Percentiles rank a stretch among this genome's conserved stretches.
Conservation (phyloP, 306 rosid genomes). For the Canavalia ensiformis region DNA sequence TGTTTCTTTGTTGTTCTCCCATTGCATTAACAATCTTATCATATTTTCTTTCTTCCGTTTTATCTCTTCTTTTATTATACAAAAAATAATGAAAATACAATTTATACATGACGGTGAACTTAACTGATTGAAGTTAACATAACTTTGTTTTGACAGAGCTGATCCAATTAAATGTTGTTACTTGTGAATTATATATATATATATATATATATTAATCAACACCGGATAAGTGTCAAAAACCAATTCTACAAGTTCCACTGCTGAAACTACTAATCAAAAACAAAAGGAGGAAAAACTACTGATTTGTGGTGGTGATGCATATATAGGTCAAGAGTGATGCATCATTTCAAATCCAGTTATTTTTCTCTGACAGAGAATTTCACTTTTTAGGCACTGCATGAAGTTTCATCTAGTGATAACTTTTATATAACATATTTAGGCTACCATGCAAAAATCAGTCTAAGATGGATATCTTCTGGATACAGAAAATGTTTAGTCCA, state of each 20-base stretch:
- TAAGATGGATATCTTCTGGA: neutral
- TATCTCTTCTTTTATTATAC: neutral
- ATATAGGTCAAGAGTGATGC: neutral
- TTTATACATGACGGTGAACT: neutral
- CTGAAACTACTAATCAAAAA: neutral
- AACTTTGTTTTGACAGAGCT: neutral
- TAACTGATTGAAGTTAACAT: neutral
- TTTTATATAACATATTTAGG: neutral
- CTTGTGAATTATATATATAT: neutral
- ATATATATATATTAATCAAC: neutral
- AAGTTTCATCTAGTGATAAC: neutral
- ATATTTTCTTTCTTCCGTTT: too few relatives aligned
- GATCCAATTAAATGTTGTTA: conserved; percentile 12
- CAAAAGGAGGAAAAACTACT: neutral
- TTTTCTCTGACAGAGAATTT: neutral
- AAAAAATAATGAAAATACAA: too few relatives aligned
- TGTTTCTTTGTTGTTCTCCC: too few relatives aligned
- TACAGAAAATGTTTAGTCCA: neutral
- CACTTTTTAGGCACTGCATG: neutral
- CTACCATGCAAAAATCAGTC: neutral
- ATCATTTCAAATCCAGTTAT: neutral
- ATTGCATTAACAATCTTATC: too few relatives aligned
- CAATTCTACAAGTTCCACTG: too few relatives aligned
- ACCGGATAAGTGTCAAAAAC: too few relatives aligned
- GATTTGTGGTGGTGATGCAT: conserved; percentile 14